Percentiles rank a stretch among this genome's conserved stretches.
Conservation (phyloP, 2,329 filamentous ascomycete species). For the Arthrobotrys musiformis region DNA sequence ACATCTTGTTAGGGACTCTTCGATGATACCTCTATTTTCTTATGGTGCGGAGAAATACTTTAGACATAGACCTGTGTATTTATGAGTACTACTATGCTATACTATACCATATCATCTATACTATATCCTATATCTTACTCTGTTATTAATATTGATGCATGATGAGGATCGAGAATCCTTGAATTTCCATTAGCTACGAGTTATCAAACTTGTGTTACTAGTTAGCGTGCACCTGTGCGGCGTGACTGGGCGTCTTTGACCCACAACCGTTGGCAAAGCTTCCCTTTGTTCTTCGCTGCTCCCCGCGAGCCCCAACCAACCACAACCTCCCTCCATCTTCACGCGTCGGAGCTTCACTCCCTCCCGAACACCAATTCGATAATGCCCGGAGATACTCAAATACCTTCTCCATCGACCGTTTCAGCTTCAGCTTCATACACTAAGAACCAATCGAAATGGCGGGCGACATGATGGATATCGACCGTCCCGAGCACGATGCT, state of each 20-base stretch:
- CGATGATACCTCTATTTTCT: not conserved
- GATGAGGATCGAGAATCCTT: not conserved
- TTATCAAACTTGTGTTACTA: not conserved
- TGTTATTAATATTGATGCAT: too few species aligned
- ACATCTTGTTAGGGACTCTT: not conserved
- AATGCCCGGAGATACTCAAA: not conserved
- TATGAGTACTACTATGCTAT: not conserved
- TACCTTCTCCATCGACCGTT: not conserved
- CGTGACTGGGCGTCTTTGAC: not conserved
- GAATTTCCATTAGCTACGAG: not conserved
- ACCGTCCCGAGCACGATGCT: not conserved
- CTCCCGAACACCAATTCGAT: not conserved
- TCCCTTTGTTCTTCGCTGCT: not conserved
- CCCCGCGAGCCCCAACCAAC: not conserved
- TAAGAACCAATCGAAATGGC: not conserved
- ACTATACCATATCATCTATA: too few species aligned
- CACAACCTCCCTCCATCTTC: not conserved
- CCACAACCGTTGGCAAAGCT: not conserved
- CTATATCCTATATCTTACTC: too few species aligned
- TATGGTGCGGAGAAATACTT: not conserved
- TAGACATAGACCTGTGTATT: slow-evolving; percentile 28
- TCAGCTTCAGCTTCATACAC: not conserved
- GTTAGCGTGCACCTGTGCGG: not conserved
- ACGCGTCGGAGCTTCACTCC: not conserved
- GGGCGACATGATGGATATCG: slow-evolving; percentile 18